phyloP scores from a whole-genome alignment of 1,139 yeast species.

The Lodderomyces pseudojiufengensis region DNA sequence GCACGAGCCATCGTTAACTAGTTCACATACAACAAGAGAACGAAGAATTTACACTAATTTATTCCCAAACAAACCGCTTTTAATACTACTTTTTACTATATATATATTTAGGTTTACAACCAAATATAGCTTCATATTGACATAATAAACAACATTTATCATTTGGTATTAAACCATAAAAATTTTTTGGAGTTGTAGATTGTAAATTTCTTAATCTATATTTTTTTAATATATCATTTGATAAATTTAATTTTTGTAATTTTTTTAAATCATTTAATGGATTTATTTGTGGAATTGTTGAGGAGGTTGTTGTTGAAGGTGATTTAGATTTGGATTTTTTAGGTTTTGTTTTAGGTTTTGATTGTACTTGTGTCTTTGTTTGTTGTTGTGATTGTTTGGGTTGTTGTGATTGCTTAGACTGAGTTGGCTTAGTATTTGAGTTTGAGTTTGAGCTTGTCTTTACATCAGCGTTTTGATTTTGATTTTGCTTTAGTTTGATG shows the following conservation, averaged over 20 bases:
- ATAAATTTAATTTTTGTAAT: conserved; percentile 2
- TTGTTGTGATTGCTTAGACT: too few relatives aligned
- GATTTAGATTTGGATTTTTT: conserved; percentile 13
- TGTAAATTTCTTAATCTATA: conserved; percentile 1
- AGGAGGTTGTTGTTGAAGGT: too few relatives aligned
- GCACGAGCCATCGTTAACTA: too few relatives aligned
- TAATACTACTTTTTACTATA: neutral
- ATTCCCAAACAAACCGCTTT: too few relatives aligned
- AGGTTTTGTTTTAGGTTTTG: conserved; percentile 18
- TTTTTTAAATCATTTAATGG: conserved; percentile 6
- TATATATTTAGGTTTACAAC: conserved; percentile 8
- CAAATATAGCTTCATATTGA: conserved; percentile 50
- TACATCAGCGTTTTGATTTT: too few relatives aligned
- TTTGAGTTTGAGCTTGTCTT: neutral
- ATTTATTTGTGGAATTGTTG: conserved; percentile 1
- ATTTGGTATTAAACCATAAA: conserved; percentile 13
- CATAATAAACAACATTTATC: conserved; percentile 49
- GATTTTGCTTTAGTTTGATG: neutral
- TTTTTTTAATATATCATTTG: neutral
- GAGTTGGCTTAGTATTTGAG: conserved; percentile 8
- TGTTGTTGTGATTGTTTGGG: conserved; percentile 13
- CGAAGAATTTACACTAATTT: too few relatives aligned
- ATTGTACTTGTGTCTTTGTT: conserved; percentile 20
- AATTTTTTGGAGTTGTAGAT: conserved; percentile 10
- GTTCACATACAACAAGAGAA: too few relatives aligned